Conservation (phyloP, 2,329 filamentous ascomycete genomes). For the Falciphora oryzae region DNA sequence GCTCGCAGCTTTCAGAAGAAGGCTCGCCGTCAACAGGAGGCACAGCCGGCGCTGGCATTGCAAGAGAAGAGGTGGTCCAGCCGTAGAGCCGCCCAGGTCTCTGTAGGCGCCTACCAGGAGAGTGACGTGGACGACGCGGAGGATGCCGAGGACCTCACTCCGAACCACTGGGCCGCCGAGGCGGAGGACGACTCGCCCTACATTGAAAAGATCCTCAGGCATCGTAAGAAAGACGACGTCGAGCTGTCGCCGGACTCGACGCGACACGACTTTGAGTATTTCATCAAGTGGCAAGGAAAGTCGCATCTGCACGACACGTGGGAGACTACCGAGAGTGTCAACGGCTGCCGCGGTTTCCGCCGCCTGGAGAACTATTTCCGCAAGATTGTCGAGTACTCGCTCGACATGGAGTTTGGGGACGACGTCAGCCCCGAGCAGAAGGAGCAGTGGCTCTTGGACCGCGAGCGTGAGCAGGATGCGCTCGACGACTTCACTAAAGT, state of each 20-base stretch:
- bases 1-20: conserved; percentile 67
- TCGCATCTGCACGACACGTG: conserved; percentile 95
- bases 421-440: conserved; percentile 78
- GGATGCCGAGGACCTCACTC: conserved; percentile 60
- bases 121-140: conserved; percentile 61
- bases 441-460: conserved; percentile 92
- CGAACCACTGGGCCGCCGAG: conserved; percentile 63
- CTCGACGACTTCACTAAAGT: conserved; percentile 87
- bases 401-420: conserved; percentile 67
- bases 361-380: conserved; percentile 94
- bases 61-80: conserved; percentile 89
- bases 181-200: conserved; percentile 75
- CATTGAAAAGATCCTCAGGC: conserved; percentile 86
- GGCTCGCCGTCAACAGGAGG: conserved; percentile 66
- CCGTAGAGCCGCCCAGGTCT: conserved; percentile 70
- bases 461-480: conserved; percentile 83
- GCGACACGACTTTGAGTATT: conserved; percentile 78
- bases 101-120: conserved; percentile 58
- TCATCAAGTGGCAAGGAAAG: conserved; percentile 95
- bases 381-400: conserved; percentile 73
- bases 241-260: conserved; percentile 51
- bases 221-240: conserved; percentile 67
- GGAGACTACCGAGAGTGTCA: conserved; percentile 73
- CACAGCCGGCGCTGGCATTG: conserved; percentile 59
- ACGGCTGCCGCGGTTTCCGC: conserved; percentile 74